Percentiles rank a stretch among this genome's conserved stretches.
These are phyloP conservation scores for Zoysia japonica DNA, from an alignment of 176 grass and related monocot genomes.

Conservation along the genomic window DNA sequence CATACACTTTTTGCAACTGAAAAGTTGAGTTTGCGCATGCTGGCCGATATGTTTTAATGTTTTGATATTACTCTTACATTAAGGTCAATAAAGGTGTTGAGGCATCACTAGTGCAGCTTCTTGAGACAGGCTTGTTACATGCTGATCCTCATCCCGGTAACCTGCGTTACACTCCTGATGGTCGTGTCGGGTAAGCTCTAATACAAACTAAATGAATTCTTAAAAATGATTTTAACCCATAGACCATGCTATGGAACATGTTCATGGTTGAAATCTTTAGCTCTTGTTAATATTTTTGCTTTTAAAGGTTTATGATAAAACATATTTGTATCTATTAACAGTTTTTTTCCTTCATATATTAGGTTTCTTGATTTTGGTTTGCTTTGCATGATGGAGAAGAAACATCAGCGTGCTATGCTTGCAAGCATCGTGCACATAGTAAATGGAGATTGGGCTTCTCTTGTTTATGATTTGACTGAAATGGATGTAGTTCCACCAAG, in stretches of 20 bases:
- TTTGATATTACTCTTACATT: constrained; percentile 26
- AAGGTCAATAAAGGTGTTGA: constrained; percentile 96
- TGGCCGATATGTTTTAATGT: constrained; percentile 20
- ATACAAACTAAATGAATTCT: constrained; percentile 26
- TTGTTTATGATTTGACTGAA: constrained; percentile 84
- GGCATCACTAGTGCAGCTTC: constrained; percentile 82
- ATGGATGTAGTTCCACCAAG: constrained; percentile 84
- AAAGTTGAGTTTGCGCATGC: constrained; percentile 20
- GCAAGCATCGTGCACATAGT: constrained; percentile 82
- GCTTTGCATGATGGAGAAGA: constrained; percentile 93
- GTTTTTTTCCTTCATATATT: constrained; percentile 33
- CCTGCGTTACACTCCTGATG: constrained; percentile 84
- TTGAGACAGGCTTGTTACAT: constrained; percentile 95
- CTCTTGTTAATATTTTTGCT: neutral
- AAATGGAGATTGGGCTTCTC: constrained; percentile 88
- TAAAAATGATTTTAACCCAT: neutral
- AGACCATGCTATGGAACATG: neutral
- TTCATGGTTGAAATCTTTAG: neutral
- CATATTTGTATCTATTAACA: constrained; percentile 16
- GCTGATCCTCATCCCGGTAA: constrained; percentile 96
- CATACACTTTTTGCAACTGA: constrained; percentile 20
- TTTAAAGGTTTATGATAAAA: constrained; percentile 7
- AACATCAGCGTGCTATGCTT: constrained; percentile 92
- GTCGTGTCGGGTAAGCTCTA: constrained; percentile 68
- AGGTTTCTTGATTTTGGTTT: constrained; percentile 99